Base-by-base conservation (phyloP, 2,329 filamentous ascomycete species). In the Scytalidium lignicola region DNA sequence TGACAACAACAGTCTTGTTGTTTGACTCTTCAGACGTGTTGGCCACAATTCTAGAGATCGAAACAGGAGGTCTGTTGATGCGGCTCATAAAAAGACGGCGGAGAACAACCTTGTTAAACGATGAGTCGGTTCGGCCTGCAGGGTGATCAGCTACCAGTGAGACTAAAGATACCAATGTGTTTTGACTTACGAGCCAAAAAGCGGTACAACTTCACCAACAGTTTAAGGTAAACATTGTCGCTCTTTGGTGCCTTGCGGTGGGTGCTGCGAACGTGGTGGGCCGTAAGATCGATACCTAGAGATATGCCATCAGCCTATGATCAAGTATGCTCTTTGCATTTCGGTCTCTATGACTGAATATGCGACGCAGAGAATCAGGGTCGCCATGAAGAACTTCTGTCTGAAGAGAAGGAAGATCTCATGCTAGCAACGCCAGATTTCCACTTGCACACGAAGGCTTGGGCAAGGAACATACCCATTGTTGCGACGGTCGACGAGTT, bases 91-190 rank as follows among this genome's bases (percentile, higher is more conserved):
- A 96, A 56, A 99, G 87, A 69, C 93, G 89, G 73, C 92, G 90
- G 67, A 99, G 88, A 70, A 99, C 84, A 67, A 93, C 88, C 82
- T 96, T 95, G 88, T 99, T 99, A 88, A 99, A 99, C 78, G 82
- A 83, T 61, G 90, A 83, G 74, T 97, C 93, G 71, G 93, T 99
- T 71, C 93, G 91, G 77, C 90, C 89, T 95, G 65, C 23, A 54
- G 20, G n/a, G 39, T 3, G 3, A 3, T 21, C 28, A 23, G 42
- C 23, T 26, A 26, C 10, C 48, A 48, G 50, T 45, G 42, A 23
- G 22, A 39, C 17, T 3, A 32, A 28, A 15, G 18, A 10, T n/a
- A 39, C 6, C 20, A n/a, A n/a, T n/a, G n/a, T n/a, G n/a, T n/a
- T n/a, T n/a, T 8, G 37, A 85, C 86, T 76, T 89, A 95, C 90